A percentile compares a stretch with the other conserved stretches of the same genome.
Evolutionary conservation across 371 early-diverging fungal species (phyloP).

Genomic region (Mucor racemosus): DNA sequence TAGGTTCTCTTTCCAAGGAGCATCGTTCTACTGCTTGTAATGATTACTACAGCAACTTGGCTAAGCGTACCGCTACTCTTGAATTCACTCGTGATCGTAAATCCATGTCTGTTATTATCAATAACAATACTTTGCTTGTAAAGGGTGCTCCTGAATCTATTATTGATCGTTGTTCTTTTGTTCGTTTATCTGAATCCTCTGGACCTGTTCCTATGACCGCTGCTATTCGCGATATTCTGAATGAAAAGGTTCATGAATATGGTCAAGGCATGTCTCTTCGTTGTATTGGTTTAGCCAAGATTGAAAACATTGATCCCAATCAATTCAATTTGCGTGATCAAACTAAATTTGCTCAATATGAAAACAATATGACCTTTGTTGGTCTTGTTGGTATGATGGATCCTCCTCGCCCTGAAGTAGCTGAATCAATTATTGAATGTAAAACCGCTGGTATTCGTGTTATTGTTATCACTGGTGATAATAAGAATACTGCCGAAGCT

Average conservation of each 20-base stretch:
- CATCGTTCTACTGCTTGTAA: slow-evolving; percentile 69
- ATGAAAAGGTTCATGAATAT: slow-evolving; percentile 75
- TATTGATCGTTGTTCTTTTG: slow-evolving; percentile 83
- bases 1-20: slow-evolving; percentile 50
- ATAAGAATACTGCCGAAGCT: slow-evolving; percentile 93
- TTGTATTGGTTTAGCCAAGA: slow-evolving; percentile 87
- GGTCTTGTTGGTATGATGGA: slow-evolving; percentile 96
- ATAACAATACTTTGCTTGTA: slow-evolving; percentile 61
- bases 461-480: slow-evolving; percentile 98
- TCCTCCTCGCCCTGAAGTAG: slow-evolving; percentile 96
- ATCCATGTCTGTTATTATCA: slow-evolving; percentile 89
- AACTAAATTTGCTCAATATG: slow-evolving; percentile 67
- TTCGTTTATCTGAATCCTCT: slow-evolving; percentile 55
- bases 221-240: slow-evolving; percentile 64
- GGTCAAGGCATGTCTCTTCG: slow-evolving; percentile 82
- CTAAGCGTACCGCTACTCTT: slow-evolving; percentile 71
- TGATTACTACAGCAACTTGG: slow-evolving; percentile 61
- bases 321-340: slow-evolving; percentile 68
- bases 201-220: slow-evolving; percentile 72
- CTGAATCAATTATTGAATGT: slow-evolving; percentile 82
- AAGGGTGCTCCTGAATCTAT: slow-evolving; percentile 97
- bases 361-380: slow-evolving; percentile 87
- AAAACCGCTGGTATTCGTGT: slow-evolving; percentile 94
- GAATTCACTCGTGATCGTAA: slow-evolving; percentile 97
- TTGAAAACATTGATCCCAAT: slow-evolving; percentile 64